Percentiles rank a stretch among this genome's conserved stretches.
Evolutionary conservation across 306 rosid species (phyloP).

Genomic region (Fragaria iinumae): DNA sequence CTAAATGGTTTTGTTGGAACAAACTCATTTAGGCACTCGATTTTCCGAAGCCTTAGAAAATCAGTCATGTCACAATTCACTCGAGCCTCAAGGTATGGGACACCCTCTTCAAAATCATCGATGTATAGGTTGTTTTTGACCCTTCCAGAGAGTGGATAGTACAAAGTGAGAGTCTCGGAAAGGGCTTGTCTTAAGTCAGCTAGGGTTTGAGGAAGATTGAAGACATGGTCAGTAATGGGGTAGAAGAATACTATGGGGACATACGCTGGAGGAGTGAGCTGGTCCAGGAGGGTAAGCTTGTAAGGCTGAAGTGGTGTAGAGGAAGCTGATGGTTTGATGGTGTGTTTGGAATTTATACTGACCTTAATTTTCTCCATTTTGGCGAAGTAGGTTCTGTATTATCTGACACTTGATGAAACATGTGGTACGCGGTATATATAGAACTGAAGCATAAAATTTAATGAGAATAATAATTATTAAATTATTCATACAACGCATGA

Average conservation of each 20-base stretch:
- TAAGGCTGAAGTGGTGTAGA: neutral
- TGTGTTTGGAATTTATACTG: neutral
- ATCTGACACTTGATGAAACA: too few species aligned
- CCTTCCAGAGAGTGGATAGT: conserved; percentile 43
- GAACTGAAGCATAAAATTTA: too few species aligned
- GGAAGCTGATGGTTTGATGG: neutral
- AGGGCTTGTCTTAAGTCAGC: conserved; percentile 24
- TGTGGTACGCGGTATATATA: too few species aligned
- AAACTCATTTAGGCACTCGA: conserved; percentile 29
- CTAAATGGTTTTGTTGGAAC: conserved; percentile 32
- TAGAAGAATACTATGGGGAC: conserved; percentile 12
- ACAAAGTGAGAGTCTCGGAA: conserved; percentile 26
- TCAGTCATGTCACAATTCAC: conserved; percentile 31
- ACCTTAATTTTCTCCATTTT: neutral
- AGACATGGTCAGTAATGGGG: neutral
- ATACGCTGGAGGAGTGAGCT: conserved; percentile 13
- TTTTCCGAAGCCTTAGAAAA: conserved; percentile 30
- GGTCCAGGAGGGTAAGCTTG: conserved; percentile 18
- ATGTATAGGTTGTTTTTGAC: conserved; percentile 26
- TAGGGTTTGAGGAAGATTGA: conserved; percentile 1
- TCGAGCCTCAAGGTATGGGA: conserved; percentile 31
- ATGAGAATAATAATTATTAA: too few species aligned
- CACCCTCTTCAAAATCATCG: conserved; percentile 41
- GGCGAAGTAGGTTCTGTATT: neutral
- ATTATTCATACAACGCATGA: too few species aligned